A percentile compares a stretch with the other conserved stretches of the same genome.
These are phyloP conservation scores for Linnemannia schmuckeri DNA, from an alignment of 192 early-diverging fungal species.

Conservation along the genomic window DNA sequence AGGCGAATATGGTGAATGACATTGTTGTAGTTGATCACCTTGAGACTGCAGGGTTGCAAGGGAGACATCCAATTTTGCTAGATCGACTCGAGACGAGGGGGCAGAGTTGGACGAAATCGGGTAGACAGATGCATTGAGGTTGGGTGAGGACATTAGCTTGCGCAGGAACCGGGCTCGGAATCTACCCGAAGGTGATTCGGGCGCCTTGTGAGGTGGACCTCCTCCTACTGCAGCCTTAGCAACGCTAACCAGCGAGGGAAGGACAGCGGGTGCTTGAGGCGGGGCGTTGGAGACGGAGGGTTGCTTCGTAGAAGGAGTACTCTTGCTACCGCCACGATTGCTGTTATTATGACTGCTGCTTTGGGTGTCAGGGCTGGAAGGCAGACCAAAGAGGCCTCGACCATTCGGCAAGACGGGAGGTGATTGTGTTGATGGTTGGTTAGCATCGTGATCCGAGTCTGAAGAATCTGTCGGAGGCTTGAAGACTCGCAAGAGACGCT, in stretches of 20 bases:
- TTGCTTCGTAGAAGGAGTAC: not conserved
- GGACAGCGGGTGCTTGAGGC: not conserved
- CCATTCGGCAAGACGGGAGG: not conserved
- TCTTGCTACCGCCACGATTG: not conserved
- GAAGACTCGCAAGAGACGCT: constrained; percentile 28
- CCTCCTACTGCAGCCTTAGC: not conserved
- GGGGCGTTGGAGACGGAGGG: not conserved
- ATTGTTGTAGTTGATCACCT: not conserved
- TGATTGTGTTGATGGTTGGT: not conserved
- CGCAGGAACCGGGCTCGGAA: constrained; percentile 37
- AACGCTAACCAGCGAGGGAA: not conserved
- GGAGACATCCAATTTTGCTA: not conserved
- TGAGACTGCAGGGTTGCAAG: not conserved
- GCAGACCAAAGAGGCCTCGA: constrained; percentile 13
- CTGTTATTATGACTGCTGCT: not conserved
- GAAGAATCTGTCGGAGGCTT: constrained; percentile 35
- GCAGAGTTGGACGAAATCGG: not conserved
- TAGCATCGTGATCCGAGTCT: constrained; percentile 10
- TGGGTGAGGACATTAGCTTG: constrained; percentile 38
- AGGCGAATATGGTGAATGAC: constrained; percentile 18
- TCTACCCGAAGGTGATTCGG: constrained; percentile 2
- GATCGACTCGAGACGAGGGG: not conserved
- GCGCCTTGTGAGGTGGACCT: constrained; percentile 8
- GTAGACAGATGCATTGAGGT: constrained; percentile 19
- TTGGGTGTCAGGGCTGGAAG: constrained; percentile 3